A percentile compares a stretch with the other conserved stretches of the same genome.
Conservation (phyloP, 2,329 filamentous ascomycete species). For the Chaetomium sp. region DNA sequence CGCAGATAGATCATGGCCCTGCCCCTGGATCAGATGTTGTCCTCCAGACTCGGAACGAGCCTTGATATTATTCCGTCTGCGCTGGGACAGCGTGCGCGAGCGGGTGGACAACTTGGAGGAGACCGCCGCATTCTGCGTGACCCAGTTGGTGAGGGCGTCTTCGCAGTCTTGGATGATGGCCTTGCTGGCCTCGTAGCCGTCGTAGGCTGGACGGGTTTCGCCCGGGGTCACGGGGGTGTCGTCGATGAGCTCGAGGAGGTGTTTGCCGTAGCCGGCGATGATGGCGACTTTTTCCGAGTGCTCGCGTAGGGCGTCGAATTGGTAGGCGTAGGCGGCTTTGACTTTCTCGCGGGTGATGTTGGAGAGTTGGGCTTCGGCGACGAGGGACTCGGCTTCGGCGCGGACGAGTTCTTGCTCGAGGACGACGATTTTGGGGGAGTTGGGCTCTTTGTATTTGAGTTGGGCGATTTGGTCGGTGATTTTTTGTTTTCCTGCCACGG, state of each 20-base stretch:
- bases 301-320: conserved; percentile 95
- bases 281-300: conserved; percentile 98
- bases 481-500: conserved; percentile 79
- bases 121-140: conserved; percentile 81
- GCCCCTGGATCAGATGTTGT: background rate
- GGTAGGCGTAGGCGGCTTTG: conserved; percentile 96
- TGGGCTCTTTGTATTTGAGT: conserved; percentile 99
- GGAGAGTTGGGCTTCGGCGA: conserved; percentile 94
- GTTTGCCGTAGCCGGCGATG: conserved; percentile 95
- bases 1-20: conserved; percentile 58
- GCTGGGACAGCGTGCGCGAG: conserved; percentile 79
- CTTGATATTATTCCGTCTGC: conserved; percentile 66
- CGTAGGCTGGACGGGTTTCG: conserved; percentile 91
- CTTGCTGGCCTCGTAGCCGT: conserved; percentile 97
- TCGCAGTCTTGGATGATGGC: conserved; percentile 99
- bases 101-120: conserved; percentile 81
- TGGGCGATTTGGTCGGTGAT: conserved; percentile 98
- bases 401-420: conserved; percentile 98
- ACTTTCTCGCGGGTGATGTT: conserved; percentile 99
- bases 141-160: conserved; percentile 95
- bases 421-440: conserved; percentile 94
- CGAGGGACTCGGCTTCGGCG: conserved; percentile 96
- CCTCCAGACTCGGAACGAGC: conserved; percentile 56
- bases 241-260: conserved; percentile 93
- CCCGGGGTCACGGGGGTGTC: conserved; percentile 95